Conservation (phyloP, 1,284 basidiomycete genomes). For the Abortiporus biennis region DNA sequence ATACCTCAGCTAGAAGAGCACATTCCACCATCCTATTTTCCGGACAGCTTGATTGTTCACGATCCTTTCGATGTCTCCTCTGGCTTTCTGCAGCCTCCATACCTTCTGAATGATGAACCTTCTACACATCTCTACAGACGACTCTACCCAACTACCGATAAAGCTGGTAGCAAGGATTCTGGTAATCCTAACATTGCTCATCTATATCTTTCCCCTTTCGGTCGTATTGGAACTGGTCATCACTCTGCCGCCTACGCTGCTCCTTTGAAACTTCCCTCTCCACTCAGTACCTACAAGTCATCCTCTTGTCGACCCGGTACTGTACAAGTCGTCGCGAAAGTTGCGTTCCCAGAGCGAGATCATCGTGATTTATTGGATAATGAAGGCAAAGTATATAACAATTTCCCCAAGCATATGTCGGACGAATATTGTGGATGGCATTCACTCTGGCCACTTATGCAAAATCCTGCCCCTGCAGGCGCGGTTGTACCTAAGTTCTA, state of each 20-base stretch:
- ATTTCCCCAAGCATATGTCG: slow-evolving; percentile 36
- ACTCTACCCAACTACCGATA: slow-evolving; percentile 14
- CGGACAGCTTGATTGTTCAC: slow-evolving; percentile 25
- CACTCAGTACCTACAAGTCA: slow-evolving; percentile 12
- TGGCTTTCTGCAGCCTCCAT: neutral
- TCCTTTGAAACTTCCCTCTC: slow-evolving; percentile 21
- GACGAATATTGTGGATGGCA: slow-evolving; percentile 42
- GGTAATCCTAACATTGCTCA: slow-evolving; percentile 10
- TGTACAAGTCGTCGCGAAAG: slow-evolving; percentile 28
- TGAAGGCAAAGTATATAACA: slow-evolving; percentile 39
- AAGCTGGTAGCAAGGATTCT: no score
- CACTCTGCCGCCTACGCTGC: slow-evolving; percentile 28
- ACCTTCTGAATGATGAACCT: neutral
- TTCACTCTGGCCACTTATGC: slow-evolving; percentile 24
- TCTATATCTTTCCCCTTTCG: slow-evolving; percentile 21
- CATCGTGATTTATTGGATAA: slow-evolving; percentile 22
- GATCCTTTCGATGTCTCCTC: slow-evolving; percentile 13
- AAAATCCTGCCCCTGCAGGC: slow-evolving; percentile 31
- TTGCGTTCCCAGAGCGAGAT: slow-evolving; percentile 11
- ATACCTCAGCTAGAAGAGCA: slow-evolving; percentile 20
- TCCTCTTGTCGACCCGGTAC: slow-evolving; percentile 15
- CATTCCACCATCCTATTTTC: slow-evolving; percentile 21
- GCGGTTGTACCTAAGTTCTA: slow-evolving; percentile 45
- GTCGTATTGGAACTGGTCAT: slow-evolving; percentile 22
- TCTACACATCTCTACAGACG: slow-evolving; percentile 18